These are phyloP conservation scores for Penicillium sp. DNA, from an alignment of 2,329 filamentous ascomycete genomes.

Conservation along the genomic window DNA sequence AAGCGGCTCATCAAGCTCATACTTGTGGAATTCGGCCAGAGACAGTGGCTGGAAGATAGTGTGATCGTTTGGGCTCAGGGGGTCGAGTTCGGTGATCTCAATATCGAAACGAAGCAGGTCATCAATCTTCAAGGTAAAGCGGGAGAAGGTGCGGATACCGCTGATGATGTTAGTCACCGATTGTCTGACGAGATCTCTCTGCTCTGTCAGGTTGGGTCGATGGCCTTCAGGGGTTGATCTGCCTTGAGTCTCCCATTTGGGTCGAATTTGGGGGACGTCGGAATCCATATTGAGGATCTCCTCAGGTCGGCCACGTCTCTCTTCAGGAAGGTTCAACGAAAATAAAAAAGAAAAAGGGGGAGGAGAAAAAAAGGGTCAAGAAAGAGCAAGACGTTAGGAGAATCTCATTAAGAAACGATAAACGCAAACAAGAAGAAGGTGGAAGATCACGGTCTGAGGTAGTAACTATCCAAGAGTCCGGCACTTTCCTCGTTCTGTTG, in stretches of 20 bases:
- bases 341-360: no score
- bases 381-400: no score
- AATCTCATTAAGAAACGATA: no score
- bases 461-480: not conserved
- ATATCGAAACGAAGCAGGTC: not conserved
- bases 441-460: no score
- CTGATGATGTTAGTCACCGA: not conserved
- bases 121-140: not conserved
- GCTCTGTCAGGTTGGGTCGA: not conserved
- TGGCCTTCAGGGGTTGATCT: not conserved
- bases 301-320: no score
- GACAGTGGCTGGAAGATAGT: slow-evolving; percentile 1
- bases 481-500: not conserved
- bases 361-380: no score
- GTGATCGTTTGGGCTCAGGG: not conserved
- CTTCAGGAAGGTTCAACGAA: no score
- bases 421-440: no score
- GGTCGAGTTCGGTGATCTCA: not conserved
- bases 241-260: no score
- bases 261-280: no score
- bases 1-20: not conserved
- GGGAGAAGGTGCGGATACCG: not conserved
- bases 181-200: not conserved
- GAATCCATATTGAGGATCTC: no score
- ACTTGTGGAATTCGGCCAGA: not conserved